Evolutionary conservation across 2,329 filamentous ascomycete species (phyloP).

Genomic region (Penicillium corylophilum): DNA sequence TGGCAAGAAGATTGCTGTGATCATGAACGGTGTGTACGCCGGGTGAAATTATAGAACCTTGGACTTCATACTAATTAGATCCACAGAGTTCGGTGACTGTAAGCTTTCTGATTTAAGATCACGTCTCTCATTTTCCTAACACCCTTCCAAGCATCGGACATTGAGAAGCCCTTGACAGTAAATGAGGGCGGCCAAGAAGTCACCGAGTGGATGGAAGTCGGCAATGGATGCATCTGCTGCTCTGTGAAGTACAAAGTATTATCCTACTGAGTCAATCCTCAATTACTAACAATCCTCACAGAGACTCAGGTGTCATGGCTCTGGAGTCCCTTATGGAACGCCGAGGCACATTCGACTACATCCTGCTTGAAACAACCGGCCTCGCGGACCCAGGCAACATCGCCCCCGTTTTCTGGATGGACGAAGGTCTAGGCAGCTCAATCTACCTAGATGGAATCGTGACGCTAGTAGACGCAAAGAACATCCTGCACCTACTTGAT

Average conservation of each 20-base stretch:
- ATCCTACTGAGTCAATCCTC: neutral
- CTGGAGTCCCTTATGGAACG: constrained; percentile 96
- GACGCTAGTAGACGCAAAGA: constrained; percentile 92
- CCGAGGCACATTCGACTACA: constrained; percentile 93
- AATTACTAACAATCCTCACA: constrained; percentile 34
- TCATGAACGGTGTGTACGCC: constrained; percentile 73
- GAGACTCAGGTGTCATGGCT: constrained; percentile 87
- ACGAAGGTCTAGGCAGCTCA: constrained; percentile 89
- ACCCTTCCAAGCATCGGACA: constrained; percentile 69
- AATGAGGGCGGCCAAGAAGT: constrained; percentile 79
- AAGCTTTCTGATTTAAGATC: constrained; percentile 19
- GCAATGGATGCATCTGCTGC: constrained; percentile 97
- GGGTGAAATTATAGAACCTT: neutral
- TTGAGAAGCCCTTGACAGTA: constrained; percentile 92
- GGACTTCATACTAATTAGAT: constrained; percentile 15
- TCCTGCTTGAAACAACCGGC: constrained; percentile 92
- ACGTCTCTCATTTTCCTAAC: neutral
- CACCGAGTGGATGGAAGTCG: constrained; percentile 92
- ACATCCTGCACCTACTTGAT: constrained; percentile 78
- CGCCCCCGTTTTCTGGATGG: constrained; percentile 95
- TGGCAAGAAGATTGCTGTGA: constrained; percentile 97
- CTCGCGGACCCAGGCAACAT: constrained; percentile 94
- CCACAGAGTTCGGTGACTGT: constrained; percentile 77
- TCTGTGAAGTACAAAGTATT: constrained; percentile 73
- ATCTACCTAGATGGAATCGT: constrained; percentile 98